phyloP scores from a whole-genome alignment of 2,329 filamentous ascomycete species.

The Ophiosphaerella narmari region DNA sequence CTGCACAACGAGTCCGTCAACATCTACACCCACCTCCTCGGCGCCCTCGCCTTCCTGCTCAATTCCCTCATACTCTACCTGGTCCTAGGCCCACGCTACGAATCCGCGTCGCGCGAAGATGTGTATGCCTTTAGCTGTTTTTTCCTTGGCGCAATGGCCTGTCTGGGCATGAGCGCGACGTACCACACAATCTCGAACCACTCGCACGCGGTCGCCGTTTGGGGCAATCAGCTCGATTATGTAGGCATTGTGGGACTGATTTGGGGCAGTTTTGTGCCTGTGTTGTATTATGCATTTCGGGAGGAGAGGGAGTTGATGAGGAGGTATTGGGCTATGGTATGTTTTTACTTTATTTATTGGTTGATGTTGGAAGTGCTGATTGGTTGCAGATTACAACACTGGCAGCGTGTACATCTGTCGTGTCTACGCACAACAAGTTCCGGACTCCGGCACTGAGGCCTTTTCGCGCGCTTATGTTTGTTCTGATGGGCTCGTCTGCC shows the following conservation, averaged over 20 bases:
- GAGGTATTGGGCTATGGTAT: slow-evolving; percentile 75
- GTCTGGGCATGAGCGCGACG: slow-evolving; percentile 61
- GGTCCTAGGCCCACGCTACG: slow-evolving; percentile 36
- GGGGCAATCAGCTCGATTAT: slow-evolving; percentile 94
- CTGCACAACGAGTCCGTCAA: slow-evolving; percentile 73
- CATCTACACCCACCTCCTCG: slow-evolving; percentile 70
- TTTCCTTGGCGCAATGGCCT: slow-evolving; percentile 49
- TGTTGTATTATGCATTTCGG: slow-evolving; percentile 65
- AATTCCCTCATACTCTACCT: slow-evolving; percentile 26
- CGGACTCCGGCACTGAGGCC: slow-evolving; percentile 82
- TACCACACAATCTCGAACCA: slow-evolving; percentile 89
- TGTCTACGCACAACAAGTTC: slow-evolving; percentile 81
- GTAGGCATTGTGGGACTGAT: slow-evolving; percentile 91
- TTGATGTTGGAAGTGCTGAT: slow-evolving; percentile 1
- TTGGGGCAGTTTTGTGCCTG: slow-evolving; percentile 87
- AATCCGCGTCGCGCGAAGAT: slow-evolving; percentile 42
- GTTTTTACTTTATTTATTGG: not conserved
- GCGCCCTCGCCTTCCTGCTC: slow-evolving; percentile 31
- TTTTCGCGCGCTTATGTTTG: slow-evolving; percentile 87
- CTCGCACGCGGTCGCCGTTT: slow-evolving; percentile 73
- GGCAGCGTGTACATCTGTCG: slow-evolving; percentile 73
- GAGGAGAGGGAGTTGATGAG: slow-evolving; percentile 68
- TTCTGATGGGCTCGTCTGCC: slow-evolving; percentile 82
- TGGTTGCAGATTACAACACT: slow-evolving; percentile 71
- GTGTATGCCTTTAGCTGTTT: slow-evolving; percentile 45